Percentiles rank a stretch among this genome's conserved stretches.
phyloP scores from a whole-genome alignment of 345 rosid genomes.

The Eucalyptus tenuipes region DNA sequence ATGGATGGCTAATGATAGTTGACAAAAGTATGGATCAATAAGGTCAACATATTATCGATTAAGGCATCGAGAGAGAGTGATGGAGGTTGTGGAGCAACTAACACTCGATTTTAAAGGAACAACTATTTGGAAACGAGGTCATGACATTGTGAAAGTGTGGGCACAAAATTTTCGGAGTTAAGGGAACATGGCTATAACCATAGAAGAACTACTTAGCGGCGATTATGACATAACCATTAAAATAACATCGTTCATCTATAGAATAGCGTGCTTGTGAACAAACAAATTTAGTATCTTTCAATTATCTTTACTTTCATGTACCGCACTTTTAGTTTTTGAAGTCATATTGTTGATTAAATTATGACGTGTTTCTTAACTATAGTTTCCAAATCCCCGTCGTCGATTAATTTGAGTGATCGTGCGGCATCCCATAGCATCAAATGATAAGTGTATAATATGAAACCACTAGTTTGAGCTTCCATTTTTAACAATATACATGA shows the following conservation, averaged over 20 bases:
- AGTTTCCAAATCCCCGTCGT: fast-evolving
- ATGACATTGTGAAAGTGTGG: background rate
- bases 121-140: background rate
- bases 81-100: background rate
- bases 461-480: fast-evolving
- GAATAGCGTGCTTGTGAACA: background rate
- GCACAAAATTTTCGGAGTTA: background rate
- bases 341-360: background rate
- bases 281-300: background rate
- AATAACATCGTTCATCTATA: background rate
- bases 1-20: background rate
- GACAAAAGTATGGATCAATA: background rate
- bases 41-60: background rate
- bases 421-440: fast-evolving
- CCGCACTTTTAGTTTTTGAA: fast-evolving
- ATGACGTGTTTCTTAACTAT: background rate
- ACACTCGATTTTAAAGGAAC: no score
- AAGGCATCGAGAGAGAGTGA: background rate
- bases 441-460: no score
- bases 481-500: no score
- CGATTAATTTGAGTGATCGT: no score
- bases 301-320: no score
- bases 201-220: background rate
- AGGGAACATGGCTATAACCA: background rate
- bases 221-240: no score